These are phyloP conservation scores for Debaryomyces subglobosus DNA, from an alignment of 1,139 yeast genomes.

Conservation along the genomic window DNA sequence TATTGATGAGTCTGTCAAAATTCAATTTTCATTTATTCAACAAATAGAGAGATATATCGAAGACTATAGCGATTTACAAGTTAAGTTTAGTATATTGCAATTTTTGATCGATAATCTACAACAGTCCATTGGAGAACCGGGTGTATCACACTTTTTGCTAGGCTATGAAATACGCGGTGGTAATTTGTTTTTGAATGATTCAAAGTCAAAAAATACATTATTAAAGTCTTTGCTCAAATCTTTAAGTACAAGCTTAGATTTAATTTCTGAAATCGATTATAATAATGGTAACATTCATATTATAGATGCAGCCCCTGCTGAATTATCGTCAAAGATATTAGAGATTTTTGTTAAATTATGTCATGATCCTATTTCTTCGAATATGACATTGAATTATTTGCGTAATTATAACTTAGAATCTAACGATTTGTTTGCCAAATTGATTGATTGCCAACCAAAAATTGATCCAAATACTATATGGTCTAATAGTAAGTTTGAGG, in stretches of 20 bases:
- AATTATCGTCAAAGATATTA: constrained; percentile 58
- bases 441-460: constrained; percentile 58
- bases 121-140: constrained; percentile 43
- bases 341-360: constrained; percentile 64
- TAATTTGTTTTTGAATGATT: constrained; percentile 23
- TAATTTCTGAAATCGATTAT: constrained; percentile 41
- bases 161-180: constrained; percentile 59
- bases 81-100: constrained; percentile 62
- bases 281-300: constrained; percentile 37
- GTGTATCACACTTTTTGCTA: constrained; percentile 72
- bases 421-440: constrained; percentile 52
- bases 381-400: constrained; percentile 53
- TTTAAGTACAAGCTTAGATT: constrained; percentile 50
- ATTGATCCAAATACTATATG: constrained; percentile 53
- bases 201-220: constrained; percentile 43
- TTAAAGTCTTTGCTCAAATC: constrained; percentile 56
- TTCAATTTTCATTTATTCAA: constrained; percentile 71
- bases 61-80: constrained; percentile 28
- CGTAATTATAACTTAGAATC: constrained; percentile 31
- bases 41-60: constrained; percentile 58
- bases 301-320: constrained; percentile 57
- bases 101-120: constrained; percentile 58
- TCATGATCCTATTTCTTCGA: constrained; percentile 56
- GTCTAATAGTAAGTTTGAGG: constrained; percentile 51
- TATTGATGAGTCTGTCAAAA: constrained; percentile 70